phyloP scores from a whole-genome alignment of 108 stramenopile genomes.

The Fistulifera solaris region DNA sequence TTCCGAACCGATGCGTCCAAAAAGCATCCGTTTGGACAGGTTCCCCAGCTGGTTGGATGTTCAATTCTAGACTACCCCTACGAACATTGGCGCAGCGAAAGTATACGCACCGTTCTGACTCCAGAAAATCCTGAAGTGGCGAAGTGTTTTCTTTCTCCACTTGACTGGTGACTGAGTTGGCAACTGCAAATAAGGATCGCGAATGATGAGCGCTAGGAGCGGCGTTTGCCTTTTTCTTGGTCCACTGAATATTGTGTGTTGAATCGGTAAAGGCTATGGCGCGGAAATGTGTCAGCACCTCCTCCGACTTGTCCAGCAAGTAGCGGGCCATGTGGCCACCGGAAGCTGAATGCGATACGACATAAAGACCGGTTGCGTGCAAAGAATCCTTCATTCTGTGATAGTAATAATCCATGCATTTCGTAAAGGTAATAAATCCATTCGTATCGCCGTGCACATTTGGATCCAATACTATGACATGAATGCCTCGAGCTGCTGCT shows the following conservation, averaged over 20 bases:
- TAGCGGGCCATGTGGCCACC: conserved; percentile 62
- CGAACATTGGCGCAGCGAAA: conserved; percentile 29
- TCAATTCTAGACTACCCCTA: conserved; percentile 6
- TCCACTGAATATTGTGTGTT: conserved; percentile 81
- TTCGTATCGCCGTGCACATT: conserved; percentile 57
- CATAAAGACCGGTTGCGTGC: conserved; percentile 28
- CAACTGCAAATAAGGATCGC: too few species aligned
- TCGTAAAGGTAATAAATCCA: conserved; percentile 52
- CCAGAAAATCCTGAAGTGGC: conserved; percentile 16
- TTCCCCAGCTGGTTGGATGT: conserved; percentile 23
- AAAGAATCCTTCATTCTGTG: conserved; percentile 7
- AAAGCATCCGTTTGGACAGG: conserved; percentile 44
- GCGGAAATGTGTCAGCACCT: conserved; percentile 49
- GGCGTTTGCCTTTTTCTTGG: conserved; percentile 10
- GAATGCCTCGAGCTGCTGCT: conserved; percentile 47
- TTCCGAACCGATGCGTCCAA: conserved; percentile 77
- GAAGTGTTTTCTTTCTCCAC: too few species aligned
- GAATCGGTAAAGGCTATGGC: conserved; percentile 80
- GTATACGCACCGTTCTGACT: conserved; percentile 33
- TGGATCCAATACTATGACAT: conserved; percentile 62
- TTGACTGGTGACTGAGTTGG: too few species aligned
- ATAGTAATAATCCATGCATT: conserved; percentile 21
- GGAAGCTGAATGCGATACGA: conserved; percentile 63
- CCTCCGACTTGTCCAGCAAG: conserved; percentile 37
- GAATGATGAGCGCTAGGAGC: too few species aligned